Conservation (phyloP, 257 asterid species). For the Nicotiana benthamiana region DNA sequence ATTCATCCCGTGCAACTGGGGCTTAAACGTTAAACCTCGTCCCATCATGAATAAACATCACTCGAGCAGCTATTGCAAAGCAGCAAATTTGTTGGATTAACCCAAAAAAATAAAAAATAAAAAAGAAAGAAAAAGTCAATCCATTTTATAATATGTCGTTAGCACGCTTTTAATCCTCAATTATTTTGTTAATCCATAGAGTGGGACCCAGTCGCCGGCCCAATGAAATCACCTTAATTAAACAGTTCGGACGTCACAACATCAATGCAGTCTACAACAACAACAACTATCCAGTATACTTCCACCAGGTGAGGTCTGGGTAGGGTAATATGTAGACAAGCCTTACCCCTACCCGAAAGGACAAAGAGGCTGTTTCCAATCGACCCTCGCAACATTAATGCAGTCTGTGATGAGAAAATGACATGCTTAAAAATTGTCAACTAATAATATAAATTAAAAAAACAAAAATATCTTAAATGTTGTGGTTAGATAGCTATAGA, state of each 20-base stretch:
- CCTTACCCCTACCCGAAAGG: too few relatives aligned
- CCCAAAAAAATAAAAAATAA: not conserved
- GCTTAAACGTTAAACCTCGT: too few relatives aligned
- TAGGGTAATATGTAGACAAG: too few relatives aligned
- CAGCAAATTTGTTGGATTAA: not conserved
- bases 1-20: too few relatives aligned
- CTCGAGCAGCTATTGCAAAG: not conserved
- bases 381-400: conserved; percentile 24
- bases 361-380: too few relatives aligned
- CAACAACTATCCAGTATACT: too few relatives aligned
- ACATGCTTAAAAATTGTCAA: conserved; percentile 22
- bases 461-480: conserved; percentile 8
- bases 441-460: not conserved
- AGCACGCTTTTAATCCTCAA: conserved; percentile 18
- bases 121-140: not conserved
- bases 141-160: not conserved
- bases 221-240: conserved; percentile 58
- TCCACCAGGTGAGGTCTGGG: too few relatives aligned
- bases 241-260: conserved; percentile 33
- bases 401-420: conserved; percentile 32
- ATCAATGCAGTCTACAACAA: conserved; percentile 13
- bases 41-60: not conserved
- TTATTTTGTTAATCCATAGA: conserved; percentile 19
- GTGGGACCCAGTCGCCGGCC: conserved; percentile 66
- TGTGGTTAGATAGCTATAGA: conserved; percentile 12